A percentile compares a stretch with the other conserved stretches of the same genome.
These are phyloP conservation scores for Lasiosphaeris hirsuta DNA, from an alignment of 495 filamentous ascomycete genomes.

Conservation along the genomic window DNA sequence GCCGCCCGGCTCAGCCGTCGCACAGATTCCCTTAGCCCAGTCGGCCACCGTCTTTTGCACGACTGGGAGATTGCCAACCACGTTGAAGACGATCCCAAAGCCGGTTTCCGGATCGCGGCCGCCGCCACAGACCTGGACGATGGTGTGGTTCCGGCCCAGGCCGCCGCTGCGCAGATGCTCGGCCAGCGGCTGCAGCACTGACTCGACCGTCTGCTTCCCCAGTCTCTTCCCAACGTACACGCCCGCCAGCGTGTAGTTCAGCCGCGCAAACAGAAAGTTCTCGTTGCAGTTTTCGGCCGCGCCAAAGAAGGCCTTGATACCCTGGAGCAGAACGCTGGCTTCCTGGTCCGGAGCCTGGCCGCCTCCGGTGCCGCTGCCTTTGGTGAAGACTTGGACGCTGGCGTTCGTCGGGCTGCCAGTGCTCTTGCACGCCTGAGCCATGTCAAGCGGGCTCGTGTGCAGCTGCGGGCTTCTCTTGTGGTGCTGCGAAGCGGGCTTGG, in stretches of 20 bases:
- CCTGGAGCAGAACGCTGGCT: conserved; percentile 5
- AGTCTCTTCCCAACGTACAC: conserved; percentile 6
- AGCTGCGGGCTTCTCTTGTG: neutral
- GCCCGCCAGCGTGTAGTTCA: conserved; percentile 6
- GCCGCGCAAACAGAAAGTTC: conserved; percentile 9
- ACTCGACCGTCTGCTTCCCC: conserved; percentile 7
- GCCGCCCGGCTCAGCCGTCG: neutral
- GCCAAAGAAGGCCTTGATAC: conserved; percentile 5
- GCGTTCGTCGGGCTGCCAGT: neutral
- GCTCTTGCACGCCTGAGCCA: neutral
- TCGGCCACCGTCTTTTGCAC: conserved; percentile 6
- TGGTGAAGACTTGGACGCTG: neutral
- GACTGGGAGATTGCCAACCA: neutral
- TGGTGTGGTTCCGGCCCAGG: neutral
- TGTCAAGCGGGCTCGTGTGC: conserved; percentile 3
- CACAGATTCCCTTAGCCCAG: conserved; percentile 10
- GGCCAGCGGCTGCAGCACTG: conserved; percentile 2
- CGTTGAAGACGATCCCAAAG: conserved; percentile 5
- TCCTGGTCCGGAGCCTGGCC: neutral
- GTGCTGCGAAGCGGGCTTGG: neutral
- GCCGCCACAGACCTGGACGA: conserved; percentile 7
- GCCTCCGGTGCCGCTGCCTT: neutral
- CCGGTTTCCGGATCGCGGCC: neutral
- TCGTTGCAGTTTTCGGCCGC: conserved; percentile 14
- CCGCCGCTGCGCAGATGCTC: neutral